Percentiles rank a stretch among this genome's conserved stretches.
Conservation (phyloP, 768 basidiomycete genomes). For the Xerocomus potaroensis region DNA sequence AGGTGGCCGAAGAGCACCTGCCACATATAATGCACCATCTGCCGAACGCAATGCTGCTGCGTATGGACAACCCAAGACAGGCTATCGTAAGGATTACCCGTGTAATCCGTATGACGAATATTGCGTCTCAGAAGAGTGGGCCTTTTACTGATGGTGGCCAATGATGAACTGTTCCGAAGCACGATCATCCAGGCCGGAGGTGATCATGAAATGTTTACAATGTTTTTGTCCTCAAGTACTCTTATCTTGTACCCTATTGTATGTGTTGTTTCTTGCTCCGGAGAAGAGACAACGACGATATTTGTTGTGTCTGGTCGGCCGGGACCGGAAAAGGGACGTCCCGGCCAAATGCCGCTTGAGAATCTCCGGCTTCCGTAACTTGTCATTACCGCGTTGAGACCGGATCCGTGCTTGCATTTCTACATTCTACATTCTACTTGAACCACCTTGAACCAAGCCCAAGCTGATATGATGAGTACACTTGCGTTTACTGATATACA, state of each 20-base stretch:
- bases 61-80: constrained; percentile 26
- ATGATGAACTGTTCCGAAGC: neutral
- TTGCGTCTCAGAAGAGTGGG: constrained; percentile 72
- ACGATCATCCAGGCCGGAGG: neutral
- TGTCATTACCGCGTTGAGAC: constrained; percentile 14
- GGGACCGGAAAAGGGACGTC: constrained; percentile 17
- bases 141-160: constrained; percentile 36
- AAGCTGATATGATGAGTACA: constrained; percentile 58
- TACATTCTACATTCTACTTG: constrained; percentile 8
- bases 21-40: constrained; percentile 16
- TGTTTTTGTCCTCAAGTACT: constrained; percentile 15
- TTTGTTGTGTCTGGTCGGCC: constrained; percentile 7
- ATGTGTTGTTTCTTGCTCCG: constrained; percentile 10
- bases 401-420: neutral
- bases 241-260: constrained; percentile 21
- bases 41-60: constrained; percentile 30
- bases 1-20: constrained; percentile 25
- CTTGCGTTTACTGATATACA: constrained; percentile 18
- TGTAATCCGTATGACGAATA: constrained; percentile 59
- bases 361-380: constrained; percentile 8
- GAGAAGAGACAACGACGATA: too few species aligned
- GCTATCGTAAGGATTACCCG: constrained; percentile 42
- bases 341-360: constrained; percentile 11
- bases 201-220: constrained; percentile 5
- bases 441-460: constrained; percentile 10